These are phyloP conservation scores for Cephaloascus albidus DNA, from an alignment of 805 yeast species.

Conservation along the genomic window DNA sequence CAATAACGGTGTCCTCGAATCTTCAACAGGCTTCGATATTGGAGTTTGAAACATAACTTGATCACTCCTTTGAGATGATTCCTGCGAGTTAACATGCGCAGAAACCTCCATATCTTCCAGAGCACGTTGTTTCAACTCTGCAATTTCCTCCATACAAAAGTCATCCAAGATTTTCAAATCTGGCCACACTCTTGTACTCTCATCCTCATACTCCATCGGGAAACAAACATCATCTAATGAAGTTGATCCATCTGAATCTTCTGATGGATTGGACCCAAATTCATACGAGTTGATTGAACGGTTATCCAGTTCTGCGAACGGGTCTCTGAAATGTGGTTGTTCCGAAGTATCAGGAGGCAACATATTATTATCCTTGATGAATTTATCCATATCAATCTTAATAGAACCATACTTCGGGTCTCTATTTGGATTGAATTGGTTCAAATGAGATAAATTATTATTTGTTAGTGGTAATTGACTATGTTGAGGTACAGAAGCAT, in stretches of 20 bases:
- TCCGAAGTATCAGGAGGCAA: slow-evolving; percentile 5
- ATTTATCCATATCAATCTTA: slow-evolving; percentile 31
- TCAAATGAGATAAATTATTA: slow-evolving; percentile 15
- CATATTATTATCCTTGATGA: slow-evolving; percentile 13
- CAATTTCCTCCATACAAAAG: slow-evolving; percentile 60
- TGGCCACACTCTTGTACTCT: slow-evolving; percentile 57
- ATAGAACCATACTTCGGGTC: slow-evolving; percentile 12
- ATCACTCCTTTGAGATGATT: neutral
- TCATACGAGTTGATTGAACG: slow-evolving; percentile 19
- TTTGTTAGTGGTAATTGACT: slow-evolving; percentile 26
- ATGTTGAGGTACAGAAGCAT: slow-evolving; percentile 4
- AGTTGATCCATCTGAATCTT: slow-evolving; percentile 54
- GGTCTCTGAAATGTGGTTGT: slow-evolving; percentile 10
- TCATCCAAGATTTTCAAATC: slow-evolving; percentile 70
- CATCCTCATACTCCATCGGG: slow-evolving; percentile 52
- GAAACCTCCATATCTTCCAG: neutral
- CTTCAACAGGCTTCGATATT: neutral
- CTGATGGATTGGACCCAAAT: slow-evolving; percentile 53
- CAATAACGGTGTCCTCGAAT: slow-evolving; percentile 14
- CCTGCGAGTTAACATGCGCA: neutral
- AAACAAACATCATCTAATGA: slow-evolving; percentile 90
- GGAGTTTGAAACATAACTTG: neutral
- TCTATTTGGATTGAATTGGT: slow-evolving; percentile 9
- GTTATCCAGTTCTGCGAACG: slow-evolving; percentile 27
- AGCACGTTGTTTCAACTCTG: slow-evolving; percentile 19